These are phyloP conservation scores for cucumber (Cucumis sativus) DNA, from an alignment of 306 rosid species.

Conservation along the genomic window DNA sequence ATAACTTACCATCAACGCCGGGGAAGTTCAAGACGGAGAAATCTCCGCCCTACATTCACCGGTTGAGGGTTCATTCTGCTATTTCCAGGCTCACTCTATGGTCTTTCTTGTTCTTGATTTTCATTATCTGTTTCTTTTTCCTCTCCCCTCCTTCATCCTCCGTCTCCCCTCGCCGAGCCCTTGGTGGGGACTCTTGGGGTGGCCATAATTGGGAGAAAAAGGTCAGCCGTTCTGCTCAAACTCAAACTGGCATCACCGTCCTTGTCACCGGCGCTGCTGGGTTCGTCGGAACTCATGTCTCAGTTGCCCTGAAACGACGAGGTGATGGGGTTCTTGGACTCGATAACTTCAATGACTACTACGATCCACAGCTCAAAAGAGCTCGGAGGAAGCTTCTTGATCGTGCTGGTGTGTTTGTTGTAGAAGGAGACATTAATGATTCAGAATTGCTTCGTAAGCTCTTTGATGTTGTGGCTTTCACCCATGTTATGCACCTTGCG, in stretches of 20 bases:
- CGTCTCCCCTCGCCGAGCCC: slow-evolving; percentile 28
- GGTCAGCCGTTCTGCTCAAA: slow-evolving; percentile 45
- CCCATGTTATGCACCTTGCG: slow-evolving; percentile 78
- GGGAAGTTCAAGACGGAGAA: slow-evolving; percentile 70
- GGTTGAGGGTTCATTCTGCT: slow-evolving; percentile 37
- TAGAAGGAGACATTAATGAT: slow-evolving; percentile 73
- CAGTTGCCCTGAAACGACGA: slow-evolving; percentile 59
- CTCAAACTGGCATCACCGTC: slow-evolving; percentile 33
- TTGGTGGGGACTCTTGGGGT: slow-evolving; percentile 50
- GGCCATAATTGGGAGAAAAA: slow-evolving; percentile 68
- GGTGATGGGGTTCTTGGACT: slow-evolving; percentile 78
- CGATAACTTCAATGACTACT: slow-evolving; percentile 67
- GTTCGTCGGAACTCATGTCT: slow-evolving; percentile 71
- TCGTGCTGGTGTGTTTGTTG: slow-evolving; percentile 64
- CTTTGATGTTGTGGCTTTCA: slow-evolving; percentile 68
- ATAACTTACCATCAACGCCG: slow-evolving; percentile 57
- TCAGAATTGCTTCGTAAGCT: slow-evolving; percentile 42
- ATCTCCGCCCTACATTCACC: slow-evolving; percentile 36
- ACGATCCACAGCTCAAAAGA: slow-evolving; percentile 51
- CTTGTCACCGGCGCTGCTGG: slow-evolving; percentile 81
- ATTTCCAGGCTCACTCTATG: slow-evolving; percentile 45
- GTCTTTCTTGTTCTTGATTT: slow-evolving; percentile 42
- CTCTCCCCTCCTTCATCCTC: slow-evolving; percentile 29
- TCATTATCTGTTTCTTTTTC: slow-evolving; percentile 24
- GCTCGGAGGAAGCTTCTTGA: slow-evolving; percentile 60